phyloP scores from a whole-genome alignment of 306 rosid genomes.

The Begonia loranthoides region DNA sequence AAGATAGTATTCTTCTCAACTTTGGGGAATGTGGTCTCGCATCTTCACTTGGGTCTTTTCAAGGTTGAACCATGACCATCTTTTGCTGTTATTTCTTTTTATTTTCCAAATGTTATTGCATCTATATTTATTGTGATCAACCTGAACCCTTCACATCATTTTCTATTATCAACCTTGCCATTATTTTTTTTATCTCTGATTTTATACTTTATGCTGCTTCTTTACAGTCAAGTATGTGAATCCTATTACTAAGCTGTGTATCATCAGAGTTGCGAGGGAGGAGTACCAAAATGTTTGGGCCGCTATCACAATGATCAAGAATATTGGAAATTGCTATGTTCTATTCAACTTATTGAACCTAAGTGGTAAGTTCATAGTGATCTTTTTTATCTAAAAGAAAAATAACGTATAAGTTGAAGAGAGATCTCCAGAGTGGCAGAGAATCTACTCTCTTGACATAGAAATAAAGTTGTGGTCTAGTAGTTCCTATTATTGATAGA shows the following conservation, averaged over 20 bases:
- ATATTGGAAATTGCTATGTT: constrained; percentile 45
- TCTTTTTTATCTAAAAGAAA: too few relatives aligned
- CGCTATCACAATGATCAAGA: constrained; percentile 62
- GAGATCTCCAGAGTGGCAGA: too few relatives aligned
- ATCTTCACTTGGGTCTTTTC: constrained; percentile 56
- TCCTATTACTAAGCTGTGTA: constrained; percentile 62
- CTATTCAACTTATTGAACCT: constrained; percentile 52
- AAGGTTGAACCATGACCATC: constrained; percentile 23
- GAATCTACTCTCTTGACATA: too few relatives aligned
- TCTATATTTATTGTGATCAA: not conserved
- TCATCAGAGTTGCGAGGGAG: constrained; percentile 59
- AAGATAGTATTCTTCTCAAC: constrained; percentile 56
- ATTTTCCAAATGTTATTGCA: too few relatives aligned
- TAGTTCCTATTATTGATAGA: too few relatives aligned
- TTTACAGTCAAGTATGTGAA: constrained; percentile 65
- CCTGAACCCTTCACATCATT: not conserved
- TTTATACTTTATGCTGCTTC: not conserved
- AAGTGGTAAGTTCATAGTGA: constrained; percentile 30
- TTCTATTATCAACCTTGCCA: not conserved
- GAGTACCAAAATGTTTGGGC: constrained; percentile 68
- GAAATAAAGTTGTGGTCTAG: too few relatives aligned
- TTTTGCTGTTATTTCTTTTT: not conserved
- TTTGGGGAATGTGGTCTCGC: constrained; percentile 90
- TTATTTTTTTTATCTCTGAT: not conserved
- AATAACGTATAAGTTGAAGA: too few relatives aligned